A percentile compares a stretch with the other conserved stretches of the same genome.
phyloP scores from a whole-genome alignment of 331 rosid species.

The Pyracantha coccinea region DNA sequence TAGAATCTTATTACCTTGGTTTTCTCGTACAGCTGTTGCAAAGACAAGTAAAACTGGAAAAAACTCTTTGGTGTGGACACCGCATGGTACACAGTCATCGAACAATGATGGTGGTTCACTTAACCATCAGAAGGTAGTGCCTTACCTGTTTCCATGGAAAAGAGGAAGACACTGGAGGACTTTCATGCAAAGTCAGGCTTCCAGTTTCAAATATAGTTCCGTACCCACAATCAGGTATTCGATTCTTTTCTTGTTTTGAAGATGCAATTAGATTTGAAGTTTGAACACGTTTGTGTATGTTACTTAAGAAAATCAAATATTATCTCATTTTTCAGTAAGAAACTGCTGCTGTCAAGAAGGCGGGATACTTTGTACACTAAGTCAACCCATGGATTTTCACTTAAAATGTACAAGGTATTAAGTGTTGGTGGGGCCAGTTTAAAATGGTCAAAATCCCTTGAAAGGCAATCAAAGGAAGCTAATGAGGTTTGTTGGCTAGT shows the following conservation, averaged over 20 bases:
- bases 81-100: slow-evolving; percentile 36
- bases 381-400: slow-evolving; percentile 84
- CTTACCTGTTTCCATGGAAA: slow-evolving; percentile 86
- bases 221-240: slow-evolving; percentile 57
- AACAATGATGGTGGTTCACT: slow-evolving; percentile 23
- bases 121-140: slow-evolving; percentile 49
- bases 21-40: slow-evolving; percentile 41
- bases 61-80: slow-evolving; percentile 90
- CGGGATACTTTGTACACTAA: slow-evolving; percentile 84
- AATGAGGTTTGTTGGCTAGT: slow-evolving; percentile 70
- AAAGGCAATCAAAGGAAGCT: slow-evolving; percentile 77
- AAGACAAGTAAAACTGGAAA: slow-evolving; percentile 40
- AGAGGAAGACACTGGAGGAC: slow-evolving; percentile 57
- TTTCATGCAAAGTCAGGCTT: slow-evolving; percentile 31
- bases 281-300: not conserved
- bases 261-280: not conserved
- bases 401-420: slow-evolving; percentile 84
- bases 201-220: slow-evolving; percentile 43
- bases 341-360: slow-evolving; percentile 71
- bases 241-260: slow-evolving; percentile 4
- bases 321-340: slow-evolving; percentile 52
- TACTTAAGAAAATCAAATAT: slow-evolving; percentile 15
- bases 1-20: not conserved
- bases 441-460: slow-evolving; percentile 99
- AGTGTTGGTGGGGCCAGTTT: slow-evolving; percentile 91